A percentile compares a stretch with the other conserved stretches of the same genome.
Evolutionary conservation across 208 protist genomes (phyloP).

Genomic region (Giardia muris): DNA sequence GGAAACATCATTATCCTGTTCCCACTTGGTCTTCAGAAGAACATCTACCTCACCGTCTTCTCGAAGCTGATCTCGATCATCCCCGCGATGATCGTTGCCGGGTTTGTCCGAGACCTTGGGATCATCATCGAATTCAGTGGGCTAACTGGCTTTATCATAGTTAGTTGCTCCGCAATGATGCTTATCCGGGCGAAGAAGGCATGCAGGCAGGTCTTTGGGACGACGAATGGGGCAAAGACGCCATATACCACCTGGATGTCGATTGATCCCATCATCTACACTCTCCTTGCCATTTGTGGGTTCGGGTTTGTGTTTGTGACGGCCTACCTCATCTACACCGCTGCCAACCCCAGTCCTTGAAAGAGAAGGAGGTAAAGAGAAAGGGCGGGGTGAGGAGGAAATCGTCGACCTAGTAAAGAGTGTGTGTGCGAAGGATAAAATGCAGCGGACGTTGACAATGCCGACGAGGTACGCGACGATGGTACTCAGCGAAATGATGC

Average conservation of each 20-base stretch:
- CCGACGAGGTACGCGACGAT: no score
- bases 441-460: no score
- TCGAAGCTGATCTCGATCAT: constrained; percentile 8
- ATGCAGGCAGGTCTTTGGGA: neutral
- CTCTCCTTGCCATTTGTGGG: neutral
- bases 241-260: neutral
- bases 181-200: constrained; percentile 2
- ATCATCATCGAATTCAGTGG: neutral
- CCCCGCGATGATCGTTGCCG: neutral
- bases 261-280: neutral
- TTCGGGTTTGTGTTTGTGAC: neutral
- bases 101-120: neutral
- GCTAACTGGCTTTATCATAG: neutral
- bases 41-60: neutral
- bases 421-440: no score
- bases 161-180: neutral
- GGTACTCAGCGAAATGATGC: no score
- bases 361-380: no score
- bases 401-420: no score
- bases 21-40: neutral
- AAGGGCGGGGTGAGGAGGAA: no score
- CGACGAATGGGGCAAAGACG: neutral
- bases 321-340: neutral
- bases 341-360: no score
- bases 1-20: neutral